These are phyloP conservation scores for Aspergillus bridgeri DNA, from an alignment of 495 filamentous ascomycete species.

Conservation along the genomic window DNA sequence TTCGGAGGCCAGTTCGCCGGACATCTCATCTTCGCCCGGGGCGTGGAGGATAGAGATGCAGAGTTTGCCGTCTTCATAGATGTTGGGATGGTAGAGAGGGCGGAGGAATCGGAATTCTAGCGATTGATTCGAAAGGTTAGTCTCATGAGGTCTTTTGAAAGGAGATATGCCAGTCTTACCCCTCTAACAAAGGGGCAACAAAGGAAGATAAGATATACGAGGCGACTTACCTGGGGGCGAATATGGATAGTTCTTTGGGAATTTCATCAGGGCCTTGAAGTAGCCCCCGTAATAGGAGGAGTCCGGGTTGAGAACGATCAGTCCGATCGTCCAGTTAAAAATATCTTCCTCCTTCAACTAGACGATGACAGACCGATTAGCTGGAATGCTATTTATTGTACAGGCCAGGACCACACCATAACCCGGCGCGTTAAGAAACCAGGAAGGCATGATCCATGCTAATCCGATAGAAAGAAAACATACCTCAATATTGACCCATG, in stretches of 20 bases:
- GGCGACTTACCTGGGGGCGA: conserved; percentile 61
- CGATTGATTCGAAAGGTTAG: conserved; percentile 9
- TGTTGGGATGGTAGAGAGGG: conserved; percentile 87
- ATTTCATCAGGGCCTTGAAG: conserved; percentile 84
- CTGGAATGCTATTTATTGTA: background rate
- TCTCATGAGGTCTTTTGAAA: background rate
- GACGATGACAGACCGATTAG: background rate
- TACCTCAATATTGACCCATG: conserved; percentile 90
- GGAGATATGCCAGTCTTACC: no score
- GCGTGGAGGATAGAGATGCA: conserved; percentile 96
- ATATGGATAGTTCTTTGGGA: conserved; percentile 87
- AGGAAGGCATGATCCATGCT: background rate
- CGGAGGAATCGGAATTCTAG: conserved; percentile 77
- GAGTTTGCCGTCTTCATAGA: conserved; percentile 84
- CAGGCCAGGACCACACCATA: background rate
- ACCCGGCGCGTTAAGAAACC: background rate
- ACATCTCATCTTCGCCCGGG: conserved; percentile 87
- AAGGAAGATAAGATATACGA: background rate
- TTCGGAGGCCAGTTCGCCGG: conserved; percentile 82
- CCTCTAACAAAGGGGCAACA: background rate
- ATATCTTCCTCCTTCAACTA: conserved; percentile 73
- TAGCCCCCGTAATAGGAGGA: conserved; percentile 91
- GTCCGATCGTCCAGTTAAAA: conserved; percentile 78
- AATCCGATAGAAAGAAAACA: conserved; percentile 17
- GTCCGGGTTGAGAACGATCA: conserved; percentile 89